Conservation (phyloP, 108 stramenopile species). For the Nitzschia inconspicua region DNA sequence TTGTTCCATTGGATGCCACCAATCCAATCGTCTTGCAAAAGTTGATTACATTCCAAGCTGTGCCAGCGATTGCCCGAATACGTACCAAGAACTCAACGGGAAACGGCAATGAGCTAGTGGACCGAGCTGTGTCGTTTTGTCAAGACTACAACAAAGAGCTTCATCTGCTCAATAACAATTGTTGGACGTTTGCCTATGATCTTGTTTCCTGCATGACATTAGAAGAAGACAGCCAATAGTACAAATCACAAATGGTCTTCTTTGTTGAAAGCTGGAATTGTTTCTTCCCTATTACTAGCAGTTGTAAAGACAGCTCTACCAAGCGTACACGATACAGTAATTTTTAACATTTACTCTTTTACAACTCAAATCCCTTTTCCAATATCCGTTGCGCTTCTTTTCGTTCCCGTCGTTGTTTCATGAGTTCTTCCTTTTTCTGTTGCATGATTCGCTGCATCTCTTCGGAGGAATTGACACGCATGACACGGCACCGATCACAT, state of each 20-base stretch:
- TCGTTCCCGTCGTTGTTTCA: neutral
- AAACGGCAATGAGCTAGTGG: neutral
- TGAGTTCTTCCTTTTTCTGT: too few relatives aligned
- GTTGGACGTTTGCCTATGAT: constrained; percentile 34
- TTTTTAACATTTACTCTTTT: too few relatives aligned
- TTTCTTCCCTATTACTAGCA: too few relatives aligned
- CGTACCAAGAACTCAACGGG: neutral
- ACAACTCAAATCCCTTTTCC: too few relatives aligned
- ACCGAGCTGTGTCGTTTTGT: constrained; percentile 19
- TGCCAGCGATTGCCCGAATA: constrained; percentile 19
- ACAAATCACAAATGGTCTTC: too few relatives aligned
- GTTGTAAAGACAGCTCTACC: too few relatives aligned
- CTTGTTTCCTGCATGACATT: constrained; percentile 9
- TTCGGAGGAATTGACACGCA: too few relatives aligned
- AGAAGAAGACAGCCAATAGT: too few relatives aligned
- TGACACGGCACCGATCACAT: constrained; percentile 1
- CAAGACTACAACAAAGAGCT: constrained; percentile 17
- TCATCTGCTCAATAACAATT: constrained; percentile 32
- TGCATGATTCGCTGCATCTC: too few relatives aligned
- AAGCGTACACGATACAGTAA: too few relatives aligned
- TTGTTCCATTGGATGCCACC: constrained; percentile 27
- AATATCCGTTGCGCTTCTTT: too few relatives aligned
- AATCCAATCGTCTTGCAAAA: constrained; percentile 5
- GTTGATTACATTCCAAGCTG: constrained; percentile 22
- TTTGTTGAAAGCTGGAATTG: too few relatives aligned